These are phyloP conservation scores for Trametes coccinea DNA, from an alignment of 768 basidiomycete genomes.

Conservation along the genomic window DNA sequence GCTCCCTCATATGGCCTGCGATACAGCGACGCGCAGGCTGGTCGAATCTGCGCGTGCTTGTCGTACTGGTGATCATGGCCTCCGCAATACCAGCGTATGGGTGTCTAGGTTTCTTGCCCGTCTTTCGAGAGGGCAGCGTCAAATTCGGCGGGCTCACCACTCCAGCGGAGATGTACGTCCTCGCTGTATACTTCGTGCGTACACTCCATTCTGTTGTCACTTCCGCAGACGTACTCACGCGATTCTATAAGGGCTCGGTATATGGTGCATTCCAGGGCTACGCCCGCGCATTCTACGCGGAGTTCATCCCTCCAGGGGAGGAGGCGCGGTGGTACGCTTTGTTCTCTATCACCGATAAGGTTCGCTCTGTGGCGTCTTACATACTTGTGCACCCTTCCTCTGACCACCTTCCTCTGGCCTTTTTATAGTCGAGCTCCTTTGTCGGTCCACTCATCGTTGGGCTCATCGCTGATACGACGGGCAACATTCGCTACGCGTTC, in stretches of 20 bases:
- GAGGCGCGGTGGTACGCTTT: constrained; percentile 89
- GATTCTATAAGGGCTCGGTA: constrained; percentile 49
- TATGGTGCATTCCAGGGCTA: constrained; percentile 94
- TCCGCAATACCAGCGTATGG: constrained; percentile 77
- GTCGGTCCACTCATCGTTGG: constrained; percentile 89
- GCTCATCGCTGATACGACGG: constrained; percentile 82
- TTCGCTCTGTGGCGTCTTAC: constrained; percentile 29
- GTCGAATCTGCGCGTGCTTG: constrained; percentile 68
- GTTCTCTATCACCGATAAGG: constrained; percentile 91
- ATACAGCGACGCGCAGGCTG: constrained; percentile 65
- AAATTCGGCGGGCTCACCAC: constrained; percentile 77
- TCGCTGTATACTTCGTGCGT: constrained; percentile 80
- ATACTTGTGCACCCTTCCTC: background rate
- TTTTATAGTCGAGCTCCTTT: constrained; percentile 79
- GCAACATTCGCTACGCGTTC: constrained; percentile 90
- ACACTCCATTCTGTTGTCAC: background rate
- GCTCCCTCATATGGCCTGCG: constrained; percentile 79
- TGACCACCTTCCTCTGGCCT: background rate
- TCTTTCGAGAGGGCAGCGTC: constrained; percentile 43
- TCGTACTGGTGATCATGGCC: constrained; percentile 66
- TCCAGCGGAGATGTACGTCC: constrained; percentile 79
- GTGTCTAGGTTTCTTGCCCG: constrained; percentile 70
- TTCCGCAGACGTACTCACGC: background rate
- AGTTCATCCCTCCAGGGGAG: constrained; percentile 83
- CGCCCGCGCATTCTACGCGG: constrained; percentile 83